phyloP scores from a whole-genome alignment of 306 rosid genomes.

The Vicia villosa region DNA sequence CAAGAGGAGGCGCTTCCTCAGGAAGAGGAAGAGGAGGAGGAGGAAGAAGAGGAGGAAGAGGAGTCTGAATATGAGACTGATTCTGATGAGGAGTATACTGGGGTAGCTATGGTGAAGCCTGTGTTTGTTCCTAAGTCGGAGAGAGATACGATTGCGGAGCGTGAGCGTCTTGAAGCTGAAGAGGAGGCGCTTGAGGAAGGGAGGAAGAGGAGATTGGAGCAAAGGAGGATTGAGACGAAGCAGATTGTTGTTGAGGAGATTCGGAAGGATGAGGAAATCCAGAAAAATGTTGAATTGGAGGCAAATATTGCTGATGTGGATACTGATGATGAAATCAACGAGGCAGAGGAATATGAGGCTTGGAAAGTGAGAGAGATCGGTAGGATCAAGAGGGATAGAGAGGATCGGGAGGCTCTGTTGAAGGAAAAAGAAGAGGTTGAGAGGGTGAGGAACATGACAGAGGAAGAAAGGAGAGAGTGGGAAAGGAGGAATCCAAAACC shows the following conservation, averaged over 20 bases:
- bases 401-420: constrained; percentile 75
- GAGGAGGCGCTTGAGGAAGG: constrained; percentile 78
- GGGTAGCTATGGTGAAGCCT: constrained; percentile 94
- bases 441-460: constrained; percentile 91
- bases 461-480: constrained; percentile 99
- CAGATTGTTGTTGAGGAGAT: constrained; percentile 96
- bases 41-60: constrained; percentile 76
- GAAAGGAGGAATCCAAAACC: constrained; percentile 93
- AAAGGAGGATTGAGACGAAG: constrained; percentile 82
- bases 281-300: constrained; percentile 81
- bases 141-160: constrained; percentile 92
- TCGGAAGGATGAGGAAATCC: constrained; percentile 81
- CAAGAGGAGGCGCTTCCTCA: constrained; percentile 73
- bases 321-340: constrained; percentile 92
- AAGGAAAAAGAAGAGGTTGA: constrained; percentile 92
- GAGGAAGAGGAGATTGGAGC: constrained; percentile 73
- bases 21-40: constrained; percentile 84
- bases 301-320: constrained; percentile 91
- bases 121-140: constrained; percentile 91
- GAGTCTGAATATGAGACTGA: constrained; percentile 94
- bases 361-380: constrained; percentile 95
- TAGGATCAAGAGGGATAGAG: constrained; percentile 94
- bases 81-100: constrained; percentile 82
- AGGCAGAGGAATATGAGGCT: constrained; percentile 96
- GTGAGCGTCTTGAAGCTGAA: constrained; percentile 91